These are phyloP conservation scores for Populus trichocarpa DNA, from an alignment of 441 rosid species.

Conservation along the genomic window DNA sequence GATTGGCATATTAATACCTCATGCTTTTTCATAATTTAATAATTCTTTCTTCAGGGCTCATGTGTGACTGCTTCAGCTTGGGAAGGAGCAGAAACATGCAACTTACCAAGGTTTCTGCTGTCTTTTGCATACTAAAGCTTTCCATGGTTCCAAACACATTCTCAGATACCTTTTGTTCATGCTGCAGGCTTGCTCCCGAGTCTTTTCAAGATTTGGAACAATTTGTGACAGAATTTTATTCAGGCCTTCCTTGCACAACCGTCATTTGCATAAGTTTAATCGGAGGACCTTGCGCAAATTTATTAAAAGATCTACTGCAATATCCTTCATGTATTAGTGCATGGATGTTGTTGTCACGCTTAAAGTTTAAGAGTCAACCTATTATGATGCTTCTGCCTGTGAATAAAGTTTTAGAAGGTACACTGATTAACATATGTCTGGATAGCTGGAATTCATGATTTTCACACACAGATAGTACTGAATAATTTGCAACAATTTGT, in stretches of 20 bases:
- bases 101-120: constrained; percentile 49
- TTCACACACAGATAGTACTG: neutral
- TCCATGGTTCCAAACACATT: constrained; percentile 4
- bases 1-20: neutral
- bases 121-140: constrained; percentile 12
- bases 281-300: constrained; percentile 47
- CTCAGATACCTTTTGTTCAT: constrained; percentile 18
- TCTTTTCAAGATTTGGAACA: constrained; percentile 62
- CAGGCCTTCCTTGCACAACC: constrained; percentile 59
- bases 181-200: constrained; percentile 77
- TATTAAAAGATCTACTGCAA: constrained; percentile 54
- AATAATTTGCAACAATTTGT: neutral
- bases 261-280: constrained; percentile 74
- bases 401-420: constrained; percentile 73
- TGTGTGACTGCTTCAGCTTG: constrained; percentile 33
- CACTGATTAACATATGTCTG: neutral
- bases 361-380: constrained; percentile 62
- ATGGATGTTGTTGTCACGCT: constrained; percentile 75
- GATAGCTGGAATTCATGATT: constrained; percentile 1
- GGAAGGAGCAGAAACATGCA: constrained; percentile 35
- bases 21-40: too few species aligned
- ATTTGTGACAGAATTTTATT: constrained; percentile 56
- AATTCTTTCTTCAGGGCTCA: constrained; percentile 32
- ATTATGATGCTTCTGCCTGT: constrained; percentile 77
- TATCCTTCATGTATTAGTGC: constrained; percentile 53